Evolutionary conservation across 2,329 filamentous ascomycete genomes (phyloP).

Genomic region (Corniculantispora saksenae): DNA sequence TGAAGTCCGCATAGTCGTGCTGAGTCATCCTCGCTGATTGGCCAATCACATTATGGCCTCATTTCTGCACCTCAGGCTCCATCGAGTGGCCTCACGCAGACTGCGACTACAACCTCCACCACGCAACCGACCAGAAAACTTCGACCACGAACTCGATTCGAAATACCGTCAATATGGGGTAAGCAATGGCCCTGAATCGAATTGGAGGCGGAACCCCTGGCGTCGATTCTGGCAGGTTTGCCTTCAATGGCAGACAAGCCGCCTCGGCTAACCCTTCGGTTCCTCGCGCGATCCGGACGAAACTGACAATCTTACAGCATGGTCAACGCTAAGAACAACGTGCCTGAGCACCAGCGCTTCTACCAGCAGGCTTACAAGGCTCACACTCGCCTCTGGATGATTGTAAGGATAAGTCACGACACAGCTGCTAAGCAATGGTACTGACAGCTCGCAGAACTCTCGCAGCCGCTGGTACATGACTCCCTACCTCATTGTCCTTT

Average conservation of each 20-base stretch:
- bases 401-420: conserved; percentile 57
- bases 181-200: conserved; percentile 25
- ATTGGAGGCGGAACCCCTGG: neutral
- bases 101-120: conserved; percentile 24
- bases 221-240: neutral
- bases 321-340: conserved; percentile 74
- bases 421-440: conserved; percentile 19
- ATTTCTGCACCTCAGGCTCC: conserved; percentile 33
- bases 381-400: conserved; percentile 73
- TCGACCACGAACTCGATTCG: conserved; percentile 19
- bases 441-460: conserved; percentile 51
- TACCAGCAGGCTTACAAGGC: conserved; percentile 73
- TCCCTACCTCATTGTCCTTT: conserved; percentile 68
- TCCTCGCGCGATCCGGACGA: conserved; percentile 25
- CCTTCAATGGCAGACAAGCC: neutral
- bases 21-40: conserved; percentile 36
- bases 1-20: conserved; percentile 31
- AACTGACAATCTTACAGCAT: conserved; percentile 45
- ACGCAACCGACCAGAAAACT: conserved; percentile 18
- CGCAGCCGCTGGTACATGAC: conserved; percentile 66
- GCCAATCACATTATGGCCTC: conserved; percentile 42
- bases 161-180: conserved; percentile 44
- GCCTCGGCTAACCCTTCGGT: conserved; percentile 11
- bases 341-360: conserved; percentile 71
- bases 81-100: conserved; percentile 17